phyloP scores from a whole-genome alignment of 2,329 filamentous ascomycete species.

The Xylaria sp. region DNA sequence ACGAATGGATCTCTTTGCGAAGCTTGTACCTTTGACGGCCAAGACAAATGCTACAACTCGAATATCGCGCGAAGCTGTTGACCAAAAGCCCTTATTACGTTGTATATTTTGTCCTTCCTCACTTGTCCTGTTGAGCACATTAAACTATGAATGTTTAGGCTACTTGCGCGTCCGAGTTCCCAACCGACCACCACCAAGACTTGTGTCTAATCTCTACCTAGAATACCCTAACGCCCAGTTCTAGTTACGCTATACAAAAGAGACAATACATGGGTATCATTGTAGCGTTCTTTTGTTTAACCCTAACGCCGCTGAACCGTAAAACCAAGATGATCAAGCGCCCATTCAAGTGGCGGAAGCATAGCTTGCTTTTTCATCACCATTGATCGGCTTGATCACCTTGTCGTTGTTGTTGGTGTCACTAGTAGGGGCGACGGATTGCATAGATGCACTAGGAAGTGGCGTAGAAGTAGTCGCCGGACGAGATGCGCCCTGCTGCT shows the following conservation, averaged over 20 bases:
- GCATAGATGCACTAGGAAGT: not conserved
- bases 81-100: too few species aligned
- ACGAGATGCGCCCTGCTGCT: not conserved
- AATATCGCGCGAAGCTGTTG: too few species aligned
- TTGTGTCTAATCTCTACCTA: not conserved
- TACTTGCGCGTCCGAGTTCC: not conserved
- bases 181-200: not conserved
- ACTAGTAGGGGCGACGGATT: not conserved
- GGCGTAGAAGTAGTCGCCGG: not conserved
- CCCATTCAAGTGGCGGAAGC: slow-evolving; percentile 30
- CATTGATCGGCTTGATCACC: slow-evolving; percentile 9
- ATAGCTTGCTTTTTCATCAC: slow-evolving; percentile 29
- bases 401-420: slow-evolving; percentile 7
- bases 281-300: not conserved
- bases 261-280: not conserved
- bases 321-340: slow-evolving; percentile 14
- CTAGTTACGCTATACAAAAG: not conserved
- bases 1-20: too few species aligned
- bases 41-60: too few species aligned
- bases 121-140: not conserved
- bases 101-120: not conserved
- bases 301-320: not conserved
- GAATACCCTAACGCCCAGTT: not conserved
- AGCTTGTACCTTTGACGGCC: too few species aligned
- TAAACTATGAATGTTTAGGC: not conserved